Percentiles rank a stretch among this genome's conserved stretches.
Evolutionary conservation across 2,329 filamentous ascomycete genomes (phyloP).

Genomic region (Aspergillus fumigatiaffinis): DNA sequence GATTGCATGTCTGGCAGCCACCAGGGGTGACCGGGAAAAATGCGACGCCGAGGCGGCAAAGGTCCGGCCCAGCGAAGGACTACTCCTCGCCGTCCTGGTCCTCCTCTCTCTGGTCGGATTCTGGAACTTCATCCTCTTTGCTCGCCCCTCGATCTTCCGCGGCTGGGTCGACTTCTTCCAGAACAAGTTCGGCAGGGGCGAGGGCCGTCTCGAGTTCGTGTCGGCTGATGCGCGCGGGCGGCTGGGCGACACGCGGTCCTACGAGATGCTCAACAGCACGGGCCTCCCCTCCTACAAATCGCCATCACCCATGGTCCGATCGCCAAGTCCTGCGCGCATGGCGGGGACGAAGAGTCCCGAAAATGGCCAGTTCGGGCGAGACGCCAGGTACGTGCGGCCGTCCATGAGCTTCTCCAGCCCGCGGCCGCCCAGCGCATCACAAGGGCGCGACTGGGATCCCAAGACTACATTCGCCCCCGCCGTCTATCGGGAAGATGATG

Average conservation of each 20-base stretch:
- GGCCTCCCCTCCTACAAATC: conserved; percentile 23
- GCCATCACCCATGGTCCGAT: conserved; percentile 30
- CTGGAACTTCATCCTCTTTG: conserved; percentile 77
- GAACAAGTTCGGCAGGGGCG: conserved; percentile 39
- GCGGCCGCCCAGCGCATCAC: conserved; percentile 35
- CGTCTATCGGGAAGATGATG: conserved; percentile 3
- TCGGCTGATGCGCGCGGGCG: conserved; percentile 72
- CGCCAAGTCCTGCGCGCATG: conserved; percentile 17
- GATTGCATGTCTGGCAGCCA: conserved; percentile 65
- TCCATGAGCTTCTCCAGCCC: conserved; percentile 48
- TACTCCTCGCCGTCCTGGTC: conserved; percentile 75
- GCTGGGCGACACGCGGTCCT: conserved; percentile 64
- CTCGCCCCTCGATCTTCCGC: conserved; percentile 76
- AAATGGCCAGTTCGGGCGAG: conserved; percentile 34
- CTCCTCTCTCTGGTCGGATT: conserved; percentile 82
- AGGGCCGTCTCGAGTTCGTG: conserved; percentile 69
- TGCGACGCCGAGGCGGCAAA: conserved; percentile 60
- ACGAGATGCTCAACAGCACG: conserved; percentile 66
- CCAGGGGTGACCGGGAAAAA: conserved; percentile 57
- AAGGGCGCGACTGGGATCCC: conserved; percentile 35
- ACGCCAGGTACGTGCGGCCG: conserved; percentile 46
- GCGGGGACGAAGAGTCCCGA: conserved; percentile 15
- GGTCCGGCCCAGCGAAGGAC: conserved; percentile 70
- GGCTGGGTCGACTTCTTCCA: conserved; percentile 72
- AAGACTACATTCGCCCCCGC: conserved; percentile 32